phyloP scores from a whole-genome alignment of 768 basidiomycete species.

The Amanita brunnescens region DNA sequence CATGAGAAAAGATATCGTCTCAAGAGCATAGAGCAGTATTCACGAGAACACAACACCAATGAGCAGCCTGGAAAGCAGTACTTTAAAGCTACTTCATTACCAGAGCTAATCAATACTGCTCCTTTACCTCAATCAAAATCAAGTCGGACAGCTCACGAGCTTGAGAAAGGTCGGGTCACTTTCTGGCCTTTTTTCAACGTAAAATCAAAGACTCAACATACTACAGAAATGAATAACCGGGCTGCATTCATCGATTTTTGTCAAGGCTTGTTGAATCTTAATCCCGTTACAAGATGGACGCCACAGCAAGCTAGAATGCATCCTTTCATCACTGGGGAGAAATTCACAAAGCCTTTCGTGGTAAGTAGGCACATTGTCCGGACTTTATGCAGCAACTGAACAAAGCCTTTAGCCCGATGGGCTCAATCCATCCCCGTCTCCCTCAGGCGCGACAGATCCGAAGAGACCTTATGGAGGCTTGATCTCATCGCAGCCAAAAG shows the following conservation, averaged over 20 bases:
- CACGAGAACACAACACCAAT: slow-evolving; percentile 87
- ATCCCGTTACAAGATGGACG: slow-evolving; percentile 94
- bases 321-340: slow-evolving; percentile 98
- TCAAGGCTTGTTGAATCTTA: slow-evolving; percentile 86
- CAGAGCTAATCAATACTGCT: slow-evolving; percentile 93
- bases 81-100: slow-evolving; percentile 88
- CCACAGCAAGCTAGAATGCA: slow-evolving; percentile 94
- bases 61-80: slow-evolving; percentile 99
- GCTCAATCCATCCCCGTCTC: slow-evolving; percentile 20
- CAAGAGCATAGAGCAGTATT: slow-evolving; percentile 92
- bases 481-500: slow-evolving; percentile 82
- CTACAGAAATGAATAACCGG: slow-evolving; percentile 83
- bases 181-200: slow-evolving; percentile 2
- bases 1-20: slow-evolving; percentile 80
- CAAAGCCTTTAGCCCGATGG: slow-evolving; percentile 43
- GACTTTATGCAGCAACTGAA: background rate
- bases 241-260: slow-evolving; percentile 97
- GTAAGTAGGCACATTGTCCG: slow-evolving; percentile 36
- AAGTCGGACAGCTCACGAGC: slow-evolving; percentile 65
- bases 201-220: background rate
- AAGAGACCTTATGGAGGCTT: slow-evolving; percentile 92
- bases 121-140: slow-evolving; percentile 85
- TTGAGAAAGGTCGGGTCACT: slow-evolving; percentile 74
- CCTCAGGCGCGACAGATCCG: slow-evolving; percentile 40
- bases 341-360: slow-evolving; percentile 79